Evolutionary conservation across 257 asterid species (phyloP).

Genomic region (Salvia rosmarinus): DNA sequence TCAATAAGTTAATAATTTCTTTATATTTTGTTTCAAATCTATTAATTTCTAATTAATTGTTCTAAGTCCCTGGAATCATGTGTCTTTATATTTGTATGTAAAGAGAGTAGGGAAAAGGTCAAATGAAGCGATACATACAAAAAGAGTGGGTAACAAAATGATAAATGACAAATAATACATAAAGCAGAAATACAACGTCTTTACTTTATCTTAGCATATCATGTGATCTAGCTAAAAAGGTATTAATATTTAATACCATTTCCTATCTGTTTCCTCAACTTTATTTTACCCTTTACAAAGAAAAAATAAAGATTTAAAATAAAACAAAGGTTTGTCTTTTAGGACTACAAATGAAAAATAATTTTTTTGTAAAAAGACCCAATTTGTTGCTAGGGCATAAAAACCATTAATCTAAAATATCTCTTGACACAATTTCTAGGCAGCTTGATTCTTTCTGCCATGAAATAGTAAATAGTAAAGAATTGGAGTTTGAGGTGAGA

Average conservation of each 20-base stretch:
- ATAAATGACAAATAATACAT: constrained; percentile 25
- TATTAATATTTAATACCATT: neutral
- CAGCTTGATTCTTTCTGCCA: neutral
- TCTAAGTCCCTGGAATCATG: too few species aligned
- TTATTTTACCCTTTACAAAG: neutral
- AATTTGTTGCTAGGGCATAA: neutral
- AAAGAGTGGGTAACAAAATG: constrained; percentile 25
- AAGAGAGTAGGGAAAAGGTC: constrained; percentile 21
- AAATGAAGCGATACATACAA: constrained; percentile 36
- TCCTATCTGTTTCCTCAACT: neutral
- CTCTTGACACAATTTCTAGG: constrained; percentile 5
- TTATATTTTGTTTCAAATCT: too few species aligned
- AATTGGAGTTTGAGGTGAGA: neutral
- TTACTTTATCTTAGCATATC: constrained; percentile 30
- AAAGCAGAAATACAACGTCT: constrained; percentile 21
- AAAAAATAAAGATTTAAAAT: neutral
- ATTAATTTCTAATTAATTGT: too few species aligned
- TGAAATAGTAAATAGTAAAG: too few species aligned
- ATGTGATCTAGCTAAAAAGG: constrained; percentile 25
- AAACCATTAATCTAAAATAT: constrained; percentile 1
- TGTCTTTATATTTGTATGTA: neutral
- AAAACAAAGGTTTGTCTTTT: constrained; percentile 27
- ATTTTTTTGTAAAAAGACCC: constrained; percentile 28
- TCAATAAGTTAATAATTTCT: too few species aligned
- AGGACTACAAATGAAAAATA: constrained; percentile 3